phyloP scores from a whole-genome alignment of 208 protist species.

The Leishmania guyanensis region DNA sequence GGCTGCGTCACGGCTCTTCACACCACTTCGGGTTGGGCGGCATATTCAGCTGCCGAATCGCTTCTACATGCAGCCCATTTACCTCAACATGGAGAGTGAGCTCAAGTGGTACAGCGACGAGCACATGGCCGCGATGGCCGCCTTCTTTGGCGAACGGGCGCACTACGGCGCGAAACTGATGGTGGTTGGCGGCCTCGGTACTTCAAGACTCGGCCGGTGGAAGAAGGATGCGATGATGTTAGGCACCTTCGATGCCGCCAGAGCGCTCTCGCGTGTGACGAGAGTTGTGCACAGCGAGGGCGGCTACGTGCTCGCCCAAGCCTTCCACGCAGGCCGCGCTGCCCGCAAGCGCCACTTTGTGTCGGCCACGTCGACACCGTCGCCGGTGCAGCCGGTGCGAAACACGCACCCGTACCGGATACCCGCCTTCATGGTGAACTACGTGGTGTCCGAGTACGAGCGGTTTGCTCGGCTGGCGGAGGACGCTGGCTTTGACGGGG shows the following conservation, averaged over 20 bases:
- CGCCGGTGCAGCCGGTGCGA: slow-evolving; percentile 63
- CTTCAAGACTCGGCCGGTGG: slow-evolving; percentile 82
- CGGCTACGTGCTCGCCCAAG: slow-evolving; percentile 91
- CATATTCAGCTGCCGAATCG: slow-evolving; percentile 73
- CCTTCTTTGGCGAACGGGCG: slow-evolving; percentile 85
- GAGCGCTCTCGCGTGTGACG: slow-evolving; percentile 77
- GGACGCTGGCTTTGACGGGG: slow-evolving; percentile 94
- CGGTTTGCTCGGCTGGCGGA: slow-evolving; percentile 90
- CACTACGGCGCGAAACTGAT: slow-evolving; percentile 88
- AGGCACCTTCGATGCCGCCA: slow-evolving; percentile 70
- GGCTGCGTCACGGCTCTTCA: slow-evolving; percentile 42
- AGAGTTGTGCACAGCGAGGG: slow-evolving; percentile 86
- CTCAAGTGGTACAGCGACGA: slow-evolving; percentile 49
- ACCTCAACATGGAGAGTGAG: slow-evolving; percentile 87
- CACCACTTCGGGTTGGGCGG: slow-evolving; percentile 56
- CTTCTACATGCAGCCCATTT: slow-evolving; percentile 86
- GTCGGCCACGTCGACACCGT: slow-evolving; percentile 62
- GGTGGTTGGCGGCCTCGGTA: slow-evolving; percentile 86
- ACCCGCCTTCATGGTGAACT: slow-evolving; percentile 50
- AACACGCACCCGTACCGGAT: slow-evolving; percentile 63
- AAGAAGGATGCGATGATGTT: slow-evolving; percentile 78
- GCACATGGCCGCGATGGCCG: slow-evolving; percentile 77
- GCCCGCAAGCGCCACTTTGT: slow-evolving; percentile 54
- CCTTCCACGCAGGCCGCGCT: slow-evolving; percentile 91
- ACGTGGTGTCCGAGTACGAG: slow-evolving; percentile 88